phyloP scores from a whole-genome alignment of 2,329 filamentous ascomycete genomes.

The Claviceps pusilla region DNA sequence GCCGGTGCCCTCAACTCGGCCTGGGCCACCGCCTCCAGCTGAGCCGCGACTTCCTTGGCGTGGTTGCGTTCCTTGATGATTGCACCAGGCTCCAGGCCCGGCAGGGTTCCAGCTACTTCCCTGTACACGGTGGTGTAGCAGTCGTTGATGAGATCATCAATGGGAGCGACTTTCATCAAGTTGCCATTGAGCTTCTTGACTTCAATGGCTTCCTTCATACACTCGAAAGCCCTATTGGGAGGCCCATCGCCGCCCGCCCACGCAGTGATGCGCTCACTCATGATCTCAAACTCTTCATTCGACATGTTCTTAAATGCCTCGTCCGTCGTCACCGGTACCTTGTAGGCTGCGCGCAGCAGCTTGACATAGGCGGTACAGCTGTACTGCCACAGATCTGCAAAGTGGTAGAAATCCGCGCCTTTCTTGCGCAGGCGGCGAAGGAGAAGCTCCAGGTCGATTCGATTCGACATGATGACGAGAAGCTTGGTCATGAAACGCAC shows the following conservation, averaged over 20 bases:
- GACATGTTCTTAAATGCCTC: conserved; percentile 40
- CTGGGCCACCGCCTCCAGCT: conserved; percentile 17
- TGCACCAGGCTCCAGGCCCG: conserved; percentile 31
- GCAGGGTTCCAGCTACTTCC: conserved; percentile 46
- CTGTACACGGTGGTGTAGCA: conserved; percentile 67
- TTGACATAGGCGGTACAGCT: conserved; percentile 39
- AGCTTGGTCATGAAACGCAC: conserved; percentile 67
- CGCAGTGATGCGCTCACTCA: conserved; percentile 38
- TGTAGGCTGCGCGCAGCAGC: conserved; percentile 34
- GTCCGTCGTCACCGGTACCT: conserved; percentile 31
- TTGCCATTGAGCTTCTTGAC: conserved; percentile 64
- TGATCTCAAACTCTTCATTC: conserved; percentile 42
- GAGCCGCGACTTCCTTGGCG: conserved; percentile 26
- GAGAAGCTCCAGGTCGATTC: conserved; percentile 60
- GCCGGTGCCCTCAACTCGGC: conserved; percentile 17
- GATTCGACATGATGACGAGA: conserved; percentile 59
- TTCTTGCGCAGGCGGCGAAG: conserved; percentile 69
- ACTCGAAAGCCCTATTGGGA: conserved; percentile 30
- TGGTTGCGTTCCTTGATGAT: conserved; percentile 31
- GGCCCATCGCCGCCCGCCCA: conserved; percentile 31
- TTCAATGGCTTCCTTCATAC: conserved; percentile 43
- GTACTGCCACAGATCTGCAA: conserved; percentile 43
- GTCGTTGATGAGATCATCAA: conserved; percentile 90
- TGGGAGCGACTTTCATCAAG: conserved; percentile 68
- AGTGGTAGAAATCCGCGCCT: conserved; percentile 57